These are phyloP conservation scores for Monsonia emarginata DNA, from an alignment of 441 rosid genomes.

Conservation along the genomic window DNA sequence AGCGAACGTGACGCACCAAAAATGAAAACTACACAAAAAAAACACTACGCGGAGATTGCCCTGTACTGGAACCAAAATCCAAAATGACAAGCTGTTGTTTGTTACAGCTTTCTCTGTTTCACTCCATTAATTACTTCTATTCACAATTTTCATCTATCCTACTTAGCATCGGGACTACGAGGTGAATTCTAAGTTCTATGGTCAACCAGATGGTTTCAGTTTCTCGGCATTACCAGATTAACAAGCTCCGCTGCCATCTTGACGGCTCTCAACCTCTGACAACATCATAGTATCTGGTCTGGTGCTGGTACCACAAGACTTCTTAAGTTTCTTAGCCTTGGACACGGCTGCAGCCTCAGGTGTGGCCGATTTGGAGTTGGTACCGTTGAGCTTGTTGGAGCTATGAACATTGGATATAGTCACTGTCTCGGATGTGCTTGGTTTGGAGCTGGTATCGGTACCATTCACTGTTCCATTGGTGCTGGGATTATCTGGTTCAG, in stretches of 20 bases:
- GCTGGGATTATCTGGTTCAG: background rate
- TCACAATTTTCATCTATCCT: background rate
- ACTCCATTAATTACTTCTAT: background rate
- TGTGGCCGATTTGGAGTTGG: no score
- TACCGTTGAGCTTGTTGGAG: no score
- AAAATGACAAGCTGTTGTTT: background rate
- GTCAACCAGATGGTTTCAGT: no score
- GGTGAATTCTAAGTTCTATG: no score
- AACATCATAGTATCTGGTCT: no score
- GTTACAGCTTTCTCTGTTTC: background rate
- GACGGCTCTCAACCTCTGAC: background rate
- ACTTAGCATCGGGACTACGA: background rate
- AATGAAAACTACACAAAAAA: no score
- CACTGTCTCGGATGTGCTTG: background rate
- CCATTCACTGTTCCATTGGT: background rate
- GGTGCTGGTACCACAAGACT: no score
- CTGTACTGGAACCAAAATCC: background rate
- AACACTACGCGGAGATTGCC: background rate
- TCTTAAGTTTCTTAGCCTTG: no score
- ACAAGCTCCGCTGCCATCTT: background rate
- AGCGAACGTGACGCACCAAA: no score
- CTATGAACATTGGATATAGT: background rate
- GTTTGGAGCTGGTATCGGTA: background rate
- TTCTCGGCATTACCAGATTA: background rate
- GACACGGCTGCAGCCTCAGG: no score